Evolutionary conservation across 176 grass and related monocot genomes (phyloP), one percentile per base, ranked within the genome.

Genomic region (Avena atlantica): DNA sequence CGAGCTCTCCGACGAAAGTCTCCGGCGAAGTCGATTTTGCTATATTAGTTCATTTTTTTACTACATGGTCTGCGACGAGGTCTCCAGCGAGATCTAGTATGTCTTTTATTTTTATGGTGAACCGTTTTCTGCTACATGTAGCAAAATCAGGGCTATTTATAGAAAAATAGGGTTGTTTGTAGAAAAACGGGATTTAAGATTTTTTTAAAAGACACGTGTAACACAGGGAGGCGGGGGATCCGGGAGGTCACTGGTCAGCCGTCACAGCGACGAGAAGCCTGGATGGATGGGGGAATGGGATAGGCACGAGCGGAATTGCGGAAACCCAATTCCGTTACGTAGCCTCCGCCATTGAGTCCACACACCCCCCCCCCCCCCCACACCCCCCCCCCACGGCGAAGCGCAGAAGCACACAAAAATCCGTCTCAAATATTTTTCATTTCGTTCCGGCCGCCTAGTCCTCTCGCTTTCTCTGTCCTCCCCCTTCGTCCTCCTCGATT

Each of bases 401-500:
- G 70, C 77, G 15, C 31, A 16, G 51, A 10, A 55, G 78, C 44
- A 17, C 55, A 45, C 79, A 62, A 80, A 80, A 81, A 80, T 24
- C 36, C 50, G 10, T 82, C 44, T 50, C 24, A 3, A 0, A 0
- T 81, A 2, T 2, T 75, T 76, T 10, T 8, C 45, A 52, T 76
- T 55, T 76, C 74, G 8, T 20, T 29, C 37, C 17, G 29, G 27
- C 24, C 45, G 23, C 72, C 84, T 25, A 87, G 63, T 90, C 84
- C 89, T 79, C 89, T 90, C 89, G 79, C 84, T 90, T 78, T 90
- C 84, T 79, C 69, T 12, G 4, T 6, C 37, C 37, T 11, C 45
- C 50, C 12, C 74, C 21, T 31, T 29, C 51, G 29, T 67, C 55
- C 9, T 34, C 67, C 24, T 51, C 72, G 71, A 74, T 64, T 76